Evolutionary conservation across 768 basidiomycete genomes (phyloP).

Genomic region (Tylopilus plumbeoviolaceoides): DNA sequence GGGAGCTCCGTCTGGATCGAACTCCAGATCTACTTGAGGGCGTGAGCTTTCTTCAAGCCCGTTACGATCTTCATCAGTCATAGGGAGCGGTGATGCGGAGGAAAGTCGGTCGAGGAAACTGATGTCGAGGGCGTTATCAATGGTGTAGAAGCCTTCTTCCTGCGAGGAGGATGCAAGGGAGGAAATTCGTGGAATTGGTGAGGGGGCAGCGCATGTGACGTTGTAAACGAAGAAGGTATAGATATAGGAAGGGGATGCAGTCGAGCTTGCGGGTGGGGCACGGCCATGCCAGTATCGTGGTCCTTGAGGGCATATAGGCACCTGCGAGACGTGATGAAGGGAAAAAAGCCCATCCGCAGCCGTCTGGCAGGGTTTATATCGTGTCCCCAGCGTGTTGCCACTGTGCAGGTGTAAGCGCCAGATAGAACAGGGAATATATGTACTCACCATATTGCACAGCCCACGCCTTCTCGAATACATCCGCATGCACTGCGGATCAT

Average conservation of each 20-base stretch:
- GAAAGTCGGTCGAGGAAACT: conserved; percentile 40
- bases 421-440: not conserved
- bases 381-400: conserved; percentile 61
- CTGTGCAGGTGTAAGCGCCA: conserved; percentile 32
- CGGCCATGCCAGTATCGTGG: conserved; percentile 39
- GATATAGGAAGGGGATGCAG: conserved; percentile 23
- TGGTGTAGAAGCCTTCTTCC: conserved; percentile 20
- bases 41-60: conserved; percentile 11
- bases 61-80: conserved; percentile 32
- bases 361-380: conserved; percentile 57
- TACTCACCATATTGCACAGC: conserved; percentile 56
- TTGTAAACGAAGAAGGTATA: conserved; percentile 48
- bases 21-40: conserved; percentile 17
- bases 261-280: conserved; percentile 12
- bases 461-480: conserved; percentile 64
- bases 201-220: conserved; percentile 34
- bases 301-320: conserved; percentile 37
- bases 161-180: not conserved
- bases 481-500: conserved; percentile 57
- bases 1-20: conserved; percentile 45
- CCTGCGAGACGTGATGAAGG: conserved; percentile 13
- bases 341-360: conserved; percentile 46
- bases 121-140: conserved; percentile 30
- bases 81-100: conserved; percentile 34
- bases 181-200: conserved; percentile 3